Evolutionary conservation across 2,329 filamentous ascomycete genomes (phyloP).

Genomic region (Trichoderma atroviride): DNA sequence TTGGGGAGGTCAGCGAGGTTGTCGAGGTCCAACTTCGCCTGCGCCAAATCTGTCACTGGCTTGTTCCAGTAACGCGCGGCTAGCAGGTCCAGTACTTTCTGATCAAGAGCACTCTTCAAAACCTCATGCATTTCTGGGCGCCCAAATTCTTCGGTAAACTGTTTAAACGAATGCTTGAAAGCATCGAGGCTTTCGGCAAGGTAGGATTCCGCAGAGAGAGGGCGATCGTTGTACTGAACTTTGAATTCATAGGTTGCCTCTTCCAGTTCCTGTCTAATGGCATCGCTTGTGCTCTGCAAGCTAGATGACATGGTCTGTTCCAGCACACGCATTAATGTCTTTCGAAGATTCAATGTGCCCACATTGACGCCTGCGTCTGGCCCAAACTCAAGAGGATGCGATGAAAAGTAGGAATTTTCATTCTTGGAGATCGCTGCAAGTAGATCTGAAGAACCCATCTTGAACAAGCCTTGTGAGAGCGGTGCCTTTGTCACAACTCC

Average conservation of each 20-base stretch:
- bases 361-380: slow-evolving; percentile 71
- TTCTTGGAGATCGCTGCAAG: slow-evolving; percentile 82
- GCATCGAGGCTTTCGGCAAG: slow-evolving; percentile 91
- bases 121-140: slow-evolving; percentile 85
- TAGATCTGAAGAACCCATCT: slow-evolving; percentile 78
- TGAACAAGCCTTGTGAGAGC: slow-evolving; percentile 72
- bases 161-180: slow-evolving; percentile 98
- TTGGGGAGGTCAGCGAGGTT: slow-evolving; percentile 78
- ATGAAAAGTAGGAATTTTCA: slow-evolving; percentile 82
- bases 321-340: slow-evolving; percentile 95
- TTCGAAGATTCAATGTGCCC: slow-evolving; percentile 83
- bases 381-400: slow-evolving; percentile 81
- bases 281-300: slow-evolving; percentile 84
- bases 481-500: slow-evolving; percentile 90
- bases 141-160: slow-evolving; percentile 87
- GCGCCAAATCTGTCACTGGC: slow-evolving; percentile 80
- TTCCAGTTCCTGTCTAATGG: slow-evolving; percentile 91
- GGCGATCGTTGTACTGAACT: slow-evolving; percentile 97
- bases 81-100: slow-evolving; percentile 89
- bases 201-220: slow-evolving; percentile 93
- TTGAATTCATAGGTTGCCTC: slow-evolving; percentile 99
- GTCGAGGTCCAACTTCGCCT: slow-evolving; percentile 68
- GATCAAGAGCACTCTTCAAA: slow-evolving; percentile 89
- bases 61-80: slow-evolving; percentile 98
- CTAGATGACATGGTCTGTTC: slow-evolving; percentile 97